Conservation (phyloP, 768 basidiomycete genomes). For the Trametes punicea region DNA sequence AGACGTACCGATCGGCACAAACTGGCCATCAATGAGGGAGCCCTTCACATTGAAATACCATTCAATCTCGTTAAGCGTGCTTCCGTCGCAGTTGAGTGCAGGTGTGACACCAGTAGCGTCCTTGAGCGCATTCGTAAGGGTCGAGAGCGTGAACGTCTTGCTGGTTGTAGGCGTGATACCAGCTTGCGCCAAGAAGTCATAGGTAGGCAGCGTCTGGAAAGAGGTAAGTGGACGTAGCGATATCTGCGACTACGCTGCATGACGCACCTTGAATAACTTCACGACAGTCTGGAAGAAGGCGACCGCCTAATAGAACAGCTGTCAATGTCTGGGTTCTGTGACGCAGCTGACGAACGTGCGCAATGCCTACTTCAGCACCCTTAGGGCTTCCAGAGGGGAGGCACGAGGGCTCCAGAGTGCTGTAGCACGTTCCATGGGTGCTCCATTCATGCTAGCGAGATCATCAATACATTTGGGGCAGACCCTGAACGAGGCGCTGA, state of each 20-base stretch:
- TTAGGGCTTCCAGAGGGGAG: slow-evolving; percentile 54
- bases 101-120: slow-evolving; percentile 54
- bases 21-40: slow-evolving; percentile 63
- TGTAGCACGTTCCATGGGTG: slow-evolving; percentile 61
- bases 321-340: neutral
- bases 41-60: slow-evolving; percentile 68
- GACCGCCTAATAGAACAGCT: slow-evolving; percentile 56
- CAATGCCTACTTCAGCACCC: slow-evolving; percentile 54
- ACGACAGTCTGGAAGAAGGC: slow-evolving; percentile 64
- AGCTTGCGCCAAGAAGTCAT: slow-evolving; percentile 62
- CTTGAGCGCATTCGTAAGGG: slow-evolving; percentile 53
- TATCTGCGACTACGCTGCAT: neutral
- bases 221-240: slow-evolving; percentile 1
- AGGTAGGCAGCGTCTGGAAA: slow-evolving; percentile 64
- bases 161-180: slow-evolving; percentile 69
- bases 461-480: neutral
- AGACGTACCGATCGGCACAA: slow-evolving; percentile 53
- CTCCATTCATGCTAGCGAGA: slow-evolving; percentile 60
- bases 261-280: slow-evolving; percentile 48
- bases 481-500: neutral
- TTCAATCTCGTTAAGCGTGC: slow-evolving; percentile 42
- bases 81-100: slow-evolving; percentile 41
- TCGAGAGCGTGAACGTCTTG: slow-evolving; percentile 54
- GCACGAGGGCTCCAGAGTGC: slow-evolving; percentile 57
- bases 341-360: neutral